Percentiles rank a stretch among this genome's conserved stretches.
These are phyloP conservation scores for Ustilago trichophora DNA, from an alignment of 1,284 basidiomycete species.

Conservation along the genomic window DNA sequence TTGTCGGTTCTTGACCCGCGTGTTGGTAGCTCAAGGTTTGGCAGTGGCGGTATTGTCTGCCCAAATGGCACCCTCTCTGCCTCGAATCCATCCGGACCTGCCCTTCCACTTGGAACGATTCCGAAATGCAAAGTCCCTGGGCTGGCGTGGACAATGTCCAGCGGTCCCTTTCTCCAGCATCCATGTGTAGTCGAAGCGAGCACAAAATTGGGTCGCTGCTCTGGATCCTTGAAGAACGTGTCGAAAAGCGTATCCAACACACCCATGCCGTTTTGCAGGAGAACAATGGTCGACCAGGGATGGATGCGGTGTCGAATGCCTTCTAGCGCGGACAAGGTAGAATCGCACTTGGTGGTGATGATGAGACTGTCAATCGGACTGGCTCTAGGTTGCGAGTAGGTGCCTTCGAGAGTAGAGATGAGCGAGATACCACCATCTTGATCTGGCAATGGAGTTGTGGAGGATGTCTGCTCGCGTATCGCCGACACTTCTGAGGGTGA, in stretches of 20 bases:
- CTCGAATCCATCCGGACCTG: conserved; percentile 22
- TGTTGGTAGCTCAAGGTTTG: not conserved
- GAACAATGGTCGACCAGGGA: conserved; percentile 79
- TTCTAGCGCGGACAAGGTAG: conserved; percentile 74
- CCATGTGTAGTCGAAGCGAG: conserved; percentile 86
- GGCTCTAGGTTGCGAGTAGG: conserved; percentile 23
- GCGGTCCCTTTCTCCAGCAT: conserved; percentile 69
- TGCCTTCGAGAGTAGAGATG: conserved; percentile 30
- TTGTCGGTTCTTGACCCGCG: not conserved
- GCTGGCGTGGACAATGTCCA: conserved; percentile 78
- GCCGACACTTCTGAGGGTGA: conserved; percentile 7
- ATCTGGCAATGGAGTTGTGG: conserved; percentile 30
- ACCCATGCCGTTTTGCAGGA: conserved; percentile 91
- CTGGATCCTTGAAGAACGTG: conserved; percentile 77
- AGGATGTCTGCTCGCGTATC: conserved; percentile 23
- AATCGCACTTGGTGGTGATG: conserved; percentile 81
- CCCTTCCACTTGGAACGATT: conserved; percentile 75
- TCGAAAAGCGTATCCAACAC: conserved; percentile 81
- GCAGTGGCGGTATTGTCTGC: conserved; percentile 19
- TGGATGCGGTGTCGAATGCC: conserved; percentile 75
- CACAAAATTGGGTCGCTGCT: conserved; percentile 82
- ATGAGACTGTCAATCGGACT: conserved; percentile 71
- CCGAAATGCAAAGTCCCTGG: conserved; percentile 80
- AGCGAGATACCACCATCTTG: conserved; percentile 41
- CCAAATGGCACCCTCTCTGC: conserved; percentile 15